phyloP scores from a whole-genome alignment of 139 green algal genomes.

The Picochlorum sp. region DNA sequence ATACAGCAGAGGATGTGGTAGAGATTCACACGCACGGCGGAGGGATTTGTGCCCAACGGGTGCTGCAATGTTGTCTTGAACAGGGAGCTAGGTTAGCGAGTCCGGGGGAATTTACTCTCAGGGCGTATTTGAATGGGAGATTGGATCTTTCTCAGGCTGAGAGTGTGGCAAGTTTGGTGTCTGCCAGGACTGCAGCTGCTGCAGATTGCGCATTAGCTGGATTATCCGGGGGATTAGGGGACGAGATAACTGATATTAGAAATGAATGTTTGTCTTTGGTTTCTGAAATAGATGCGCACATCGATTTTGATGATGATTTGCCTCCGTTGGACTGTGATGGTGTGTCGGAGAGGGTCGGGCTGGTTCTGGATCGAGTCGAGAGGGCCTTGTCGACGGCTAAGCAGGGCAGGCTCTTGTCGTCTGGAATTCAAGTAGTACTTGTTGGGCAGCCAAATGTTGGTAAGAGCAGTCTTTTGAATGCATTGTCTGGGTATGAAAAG shows the following conservation, averaged over 20 bases:
- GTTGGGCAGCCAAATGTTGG: conserved; percentile 93
- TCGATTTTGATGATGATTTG: conserved; percentile 96
- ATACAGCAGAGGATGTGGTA: conserved; percentile 93
- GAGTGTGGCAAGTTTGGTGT: conserved; percentile 70
- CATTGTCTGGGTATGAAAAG: conserved; percentile 63
- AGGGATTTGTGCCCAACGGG: conserved; percentile 60
- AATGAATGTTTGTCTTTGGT: conserved; percentile 62
- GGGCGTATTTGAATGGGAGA: conserved; percentile 94
- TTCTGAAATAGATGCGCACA: conserved; percentile 66
- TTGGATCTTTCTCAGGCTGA: conserved; percentile 87
- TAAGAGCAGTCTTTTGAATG: conserved; percentile 92
- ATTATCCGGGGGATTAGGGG: conserved; percentile 52
- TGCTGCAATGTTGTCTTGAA: conserved; percentile 62
- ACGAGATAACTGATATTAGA: conserved; percentile 44
- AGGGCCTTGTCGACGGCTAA: conserved; percentile 49
- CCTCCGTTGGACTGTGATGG: conserved; percentile 52
- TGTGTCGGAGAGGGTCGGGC: conserved; percentile 35
- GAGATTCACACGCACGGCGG: conserved; percentile 94
- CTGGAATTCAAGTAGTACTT: conserved; percentile 77
- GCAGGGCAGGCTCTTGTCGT: conserved; percentile 55
- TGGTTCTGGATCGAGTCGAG: conserved; percentile 25
- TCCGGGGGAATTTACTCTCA: conserved; percentile 92
- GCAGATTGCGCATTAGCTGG: conserved; percentile 84
- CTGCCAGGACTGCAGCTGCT: conserved; percentile 65
- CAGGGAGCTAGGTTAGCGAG: conserved; percentile 66